phyloP scores from a whole-genome alignment of 1,284 basidiomycete genomes.

The Ustilago sp. region DNA sequence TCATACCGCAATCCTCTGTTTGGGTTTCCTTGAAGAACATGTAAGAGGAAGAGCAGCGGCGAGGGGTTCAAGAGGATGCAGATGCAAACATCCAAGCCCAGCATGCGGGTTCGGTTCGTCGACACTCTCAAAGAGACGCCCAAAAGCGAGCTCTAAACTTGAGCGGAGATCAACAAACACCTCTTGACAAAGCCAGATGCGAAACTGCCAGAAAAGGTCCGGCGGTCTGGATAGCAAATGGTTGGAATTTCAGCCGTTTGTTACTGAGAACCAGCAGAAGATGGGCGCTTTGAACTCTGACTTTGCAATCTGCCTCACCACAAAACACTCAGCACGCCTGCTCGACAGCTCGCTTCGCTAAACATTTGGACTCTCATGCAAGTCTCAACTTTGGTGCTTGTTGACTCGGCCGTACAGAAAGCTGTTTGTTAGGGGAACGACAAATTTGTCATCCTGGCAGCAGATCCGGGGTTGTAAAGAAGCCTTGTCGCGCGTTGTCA shows the following conservation, averaged over 20 bases:
- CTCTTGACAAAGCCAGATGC: neutral
- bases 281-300: neutral
- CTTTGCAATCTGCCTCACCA: neutral
- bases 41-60: neutral
- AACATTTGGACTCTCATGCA: constrained; percentile 1
- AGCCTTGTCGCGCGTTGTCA: neutral
- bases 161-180: constrained; percentile 6
- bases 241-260: neutral
- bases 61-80: neutral
- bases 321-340: neutral
- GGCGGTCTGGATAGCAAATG: neutral
- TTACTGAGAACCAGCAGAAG: neutral
- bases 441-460: neutral
- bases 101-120: neutral
- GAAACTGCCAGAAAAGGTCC: neutral
- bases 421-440: neutral
- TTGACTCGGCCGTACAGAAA: constrained; percentile 2
- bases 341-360: neutral
- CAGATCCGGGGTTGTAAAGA: neutral
- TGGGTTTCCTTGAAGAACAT: too few species aligned
- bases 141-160: constrained; percentile 3
- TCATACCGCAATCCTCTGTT: neutral
- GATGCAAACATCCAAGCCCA: constrained; percentile 7
- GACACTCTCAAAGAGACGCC: neutral
- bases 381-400: neutral